Conservation (phyloP, 352 stramenopile species). For the Globisporangium abappressorium region DNA sequence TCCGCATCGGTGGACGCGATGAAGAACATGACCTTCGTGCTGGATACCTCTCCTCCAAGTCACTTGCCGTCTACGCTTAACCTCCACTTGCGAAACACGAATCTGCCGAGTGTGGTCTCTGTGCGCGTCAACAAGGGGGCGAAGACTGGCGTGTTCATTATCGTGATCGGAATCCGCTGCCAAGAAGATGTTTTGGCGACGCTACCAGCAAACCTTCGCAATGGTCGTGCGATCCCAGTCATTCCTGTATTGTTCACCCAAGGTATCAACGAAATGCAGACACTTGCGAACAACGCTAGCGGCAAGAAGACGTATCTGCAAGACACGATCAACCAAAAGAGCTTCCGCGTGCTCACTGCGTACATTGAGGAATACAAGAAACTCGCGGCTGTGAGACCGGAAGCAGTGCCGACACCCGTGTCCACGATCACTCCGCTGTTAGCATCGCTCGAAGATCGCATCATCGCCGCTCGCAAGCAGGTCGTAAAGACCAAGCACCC, state of each 20-base stretch:
- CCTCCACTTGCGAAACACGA: conserved; percentile 72
- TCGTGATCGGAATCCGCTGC: conserved; percentile 63
- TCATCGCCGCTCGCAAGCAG: conserved; percentile 55
- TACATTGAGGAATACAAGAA: conserved; percentile 70
- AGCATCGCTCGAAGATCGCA: conserved; percentile 48
- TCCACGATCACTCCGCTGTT: conserved; percentile 39
- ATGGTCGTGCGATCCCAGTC: conserved; percentile 45
- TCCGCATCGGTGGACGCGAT: conserved; percentile 76
- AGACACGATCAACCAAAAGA: conserved; percentile 76
- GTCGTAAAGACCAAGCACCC: conserved; percentile 74
- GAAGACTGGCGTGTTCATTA: conserved; percentile 37
- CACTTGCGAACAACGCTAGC: conserved; percentile 66
- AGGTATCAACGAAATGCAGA: conserved; percentile 83
- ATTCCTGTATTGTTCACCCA: conserved; percentile 73
- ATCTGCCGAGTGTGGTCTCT: conserved; percentile 70
- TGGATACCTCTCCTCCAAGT: conserved; percentile 57
- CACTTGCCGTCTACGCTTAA: conserved; percentile 72
- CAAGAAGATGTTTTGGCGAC: conserved; percentile 30
- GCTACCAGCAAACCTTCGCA: conserved; percentile 49
- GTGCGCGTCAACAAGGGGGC: conserved; percentile 58
- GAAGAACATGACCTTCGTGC: conserved; percentile 59
- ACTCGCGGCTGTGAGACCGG: conserved; percentile 32
- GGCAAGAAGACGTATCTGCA: conserved; percentile 68
- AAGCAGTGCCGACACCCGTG: conserved; percentile 43
- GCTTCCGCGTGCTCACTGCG: conserved; percentile 46